Base-by-base conservation (phyloP, 345 rosid species). In the Moringa oleifera region DNA sequence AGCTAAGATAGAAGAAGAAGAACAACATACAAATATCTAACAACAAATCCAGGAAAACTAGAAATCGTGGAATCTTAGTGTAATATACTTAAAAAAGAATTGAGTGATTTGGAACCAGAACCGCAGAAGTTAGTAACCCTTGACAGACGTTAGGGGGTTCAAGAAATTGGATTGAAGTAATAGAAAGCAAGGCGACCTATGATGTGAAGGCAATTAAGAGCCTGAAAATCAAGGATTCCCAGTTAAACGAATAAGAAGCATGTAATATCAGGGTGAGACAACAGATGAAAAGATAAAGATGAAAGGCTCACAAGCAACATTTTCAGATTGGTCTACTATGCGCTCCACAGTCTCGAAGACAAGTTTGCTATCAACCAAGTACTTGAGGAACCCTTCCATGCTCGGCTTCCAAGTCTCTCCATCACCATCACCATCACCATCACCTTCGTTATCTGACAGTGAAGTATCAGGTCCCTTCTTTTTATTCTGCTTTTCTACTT, bases 251-350 rank as follows among this genome's bases (percentile, higher is more conserved):
- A 28, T 8, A 28, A 28, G 33, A 28, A 28, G 33, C 33, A 28
- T 28, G 8, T 28, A 28, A 28, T n/a, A n/a, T n/a, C n/a, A n/a
- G n/a, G n/a, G n/a, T n/a, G n/a, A n/a, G n/a, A n/a, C n/a, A n/a
- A n/a, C n/a, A n/a, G n/a, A 28, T 2, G 8, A 18, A 25, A 8
- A 28, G 22, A 55, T 18, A 15, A 18, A 55, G 28, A n/a, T n/a
- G n/a, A n/a, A 12, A 23, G 1, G 71, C 95, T 85, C 71, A 89
- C 98, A 92, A 21, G 95, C 76, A 68, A 87, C 98, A 68, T 92
- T 87, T 25, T 77, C 70, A 22, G 96, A 87, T 67, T 83, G 78
- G 68, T 91, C 98, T 28, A 89, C 84, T 57, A 85, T 73, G 58
- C 85, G 81, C 74, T 92, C 98, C 18, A 87, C 33, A 0, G 95